Evolutionary conservation across 352 stramenopile genomes (phyloP).

Genomic region (Phytopythium montanum): DNA sequence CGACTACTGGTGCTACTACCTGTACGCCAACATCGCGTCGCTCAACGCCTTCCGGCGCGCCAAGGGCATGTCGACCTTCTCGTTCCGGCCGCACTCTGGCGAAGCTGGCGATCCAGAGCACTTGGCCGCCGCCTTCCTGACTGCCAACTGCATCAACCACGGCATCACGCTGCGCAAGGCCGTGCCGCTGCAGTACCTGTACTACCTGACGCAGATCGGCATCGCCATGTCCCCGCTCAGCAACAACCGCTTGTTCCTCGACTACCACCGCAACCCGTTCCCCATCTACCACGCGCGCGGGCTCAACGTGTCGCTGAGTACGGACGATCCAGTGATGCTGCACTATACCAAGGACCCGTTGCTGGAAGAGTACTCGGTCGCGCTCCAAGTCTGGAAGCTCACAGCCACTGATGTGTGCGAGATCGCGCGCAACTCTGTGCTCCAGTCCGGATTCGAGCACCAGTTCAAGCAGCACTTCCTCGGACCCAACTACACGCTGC

Average conservation of each 20-base stretch:
- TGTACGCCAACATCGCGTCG: conserved; percentile 96
- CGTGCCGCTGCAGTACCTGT: conserved; percentile 97
- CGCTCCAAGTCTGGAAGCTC: conserved; percentile 93
- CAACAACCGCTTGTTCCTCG: conserved; percentile 96
- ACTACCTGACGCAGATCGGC: conserved; percentile 97
- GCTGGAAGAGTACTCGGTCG: conserved; percentile 95
- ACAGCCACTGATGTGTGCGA: conserved; percentile 98
- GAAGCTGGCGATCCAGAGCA: conserved; percentile 98
- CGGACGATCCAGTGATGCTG: conserved; percentile 98
- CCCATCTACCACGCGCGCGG: conserved; percentile 94
- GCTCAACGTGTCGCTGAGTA: conserved; percentile 98
- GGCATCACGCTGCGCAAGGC: conserved; percentile 97
- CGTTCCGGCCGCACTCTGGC: conserved; percentile 97
- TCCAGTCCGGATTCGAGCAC: conserved; percentile 98
- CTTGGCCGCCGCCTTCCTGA: conserved; percentile 89
- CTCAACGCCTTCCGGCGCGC: conserved; percentile 93
- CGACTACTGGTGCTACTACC: conserved; percentile 96
- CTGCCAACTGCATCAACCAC: conserved; percentile 97
- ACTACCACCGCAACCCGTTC: conserved; percentile 95
- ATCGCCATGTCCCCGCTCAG: conserved; percentile 93
- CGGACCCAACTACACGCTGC: conserved; percentile 88
- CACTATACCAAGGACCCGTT: conserved; percentile 99
- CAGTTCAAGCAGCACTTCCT: conserved; percentile 98
- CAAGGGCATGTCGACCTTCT: conserved; percentile 91
- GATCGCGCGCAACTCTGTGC: conserved; percentile 97